Percentiles rank a stretch among this genome's conserved stretches.
These are phyloP conservation scores for Colletotrichum salicis DNA, from an alignment of 2,329 filamentous ascomycete genomes.

Conservation along the genomic window DNA sequence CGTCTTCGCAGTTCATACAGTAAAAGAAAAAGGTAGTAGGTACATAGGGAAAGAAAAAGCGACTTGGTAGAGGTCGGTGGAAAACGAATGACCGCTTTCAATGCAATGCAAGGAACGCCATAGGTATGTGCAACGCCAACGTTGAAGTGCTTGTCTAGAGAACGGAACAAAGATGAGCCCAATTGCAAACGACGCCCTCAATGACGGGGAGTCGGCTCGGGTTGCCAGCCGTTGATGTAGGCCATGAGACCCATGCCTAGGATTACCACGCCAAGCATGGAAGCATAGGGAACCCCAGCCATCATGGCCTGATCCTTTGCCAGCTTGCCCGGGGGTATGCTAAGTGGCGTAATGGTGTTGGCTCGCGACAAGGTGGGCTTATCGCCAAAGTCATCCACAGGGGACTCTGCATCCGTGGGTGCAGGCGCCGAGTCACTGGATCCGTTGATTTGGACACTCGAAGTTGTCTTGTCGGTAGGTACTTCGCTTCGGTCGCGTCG, in stretches of 20 bases:
- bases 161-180: conserved; percentile 6
- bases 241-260: conserved; percentile 87
- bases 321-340: conserved; percentile 51
- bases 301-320: conserved; percentile 58
- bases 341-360: conserved; percentile 60
- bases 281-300: conserved; percentile 78
- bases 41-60: conserved; percentile 27
- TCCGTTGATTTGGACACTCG: conserved; percentile 12
- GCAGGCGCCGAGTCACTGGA: conserved; percentile 23
- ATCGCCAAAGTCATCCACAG: conserved; percentile 49
- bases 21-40: conserved; percentile 14
- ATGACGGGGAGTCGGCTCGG: conserved; percentile 50
- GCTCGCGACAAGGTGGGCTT: conserved; percentile 57
- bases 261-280: conserved; percentile 83
- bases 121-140: conserved; percentile 31
- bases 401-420: conserved; percentile 34
- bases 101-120: conserved; percentile 35
- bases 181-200: conserved; percentile 34
- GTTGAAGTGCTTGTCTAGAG: conserved; percentile 24
- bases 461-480: conserved; percentile 7
- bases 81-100: conserved; percentile 32
- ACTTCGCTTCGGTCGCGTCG: conserved; percentile 35
- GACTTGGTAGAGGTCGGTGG: conserved; percentile 15
- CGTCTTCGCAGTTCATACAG: conserved; percentile 24
- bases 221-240: conserved; percentile 85